A percentile compares a stretch with the other conserved stretches of the same genome.
phyloP scores from a whole-genome alignment of 1,139 yeast species.

The Torulaspora pretoriensis region DNA sequence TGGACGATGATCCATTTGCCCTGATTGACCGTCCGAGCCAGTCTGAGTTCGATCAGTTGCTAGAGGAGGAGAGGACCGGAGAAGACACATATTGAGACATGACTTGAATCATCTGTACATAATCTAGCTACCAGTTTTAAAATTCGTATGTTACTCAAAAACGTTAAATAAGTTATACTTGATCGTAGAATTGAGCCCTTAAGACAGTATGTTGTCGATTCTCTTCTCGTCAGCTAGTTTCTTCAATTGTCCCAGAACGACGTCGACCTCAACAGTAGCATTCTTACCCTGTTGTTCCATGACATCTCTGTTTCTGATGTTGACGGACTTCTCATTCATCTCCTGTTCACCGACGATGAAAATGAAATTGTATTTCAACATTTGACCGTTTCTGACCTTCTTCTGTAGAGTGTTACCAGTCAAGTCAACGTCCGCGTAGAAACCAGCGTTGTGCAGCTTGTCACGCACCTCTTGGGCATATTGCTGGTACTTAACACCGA shows the following conservation, averaged over 20 bases:
- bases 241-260: constrained; percentile 63
- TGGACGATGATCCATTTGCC: constrained; percentile 13
- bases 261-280: constrained; percentile 67
- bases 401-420: constrained; percentile 93
- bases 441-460: constrained; percentile 59
- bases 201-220: constrained; percentile 50
- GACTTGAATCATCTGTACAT: not conserved
- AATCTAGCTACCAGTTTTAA: not conserved
- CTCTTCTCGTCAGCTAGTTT: constrained; percentile 65
- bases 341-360: constrained; percentile 97
- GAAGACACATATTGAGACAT: constrained; percentile 5
- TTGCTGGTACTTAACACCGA: constrained; percentile 85
- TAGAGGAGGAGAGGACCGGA: constrained; percentile 24
- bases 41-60: constrained; percentile 22
- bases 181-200: constrained; percentile 6
- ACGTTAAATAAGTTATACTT: constrained; percentile 2
- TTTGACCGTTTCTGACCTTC: constrained; percentile 94
- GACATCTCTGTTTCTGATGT: constrained; percentile 90
- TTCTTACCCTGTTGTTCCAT: constrained; percentile 83
- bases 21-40: constrained; percentile 16
- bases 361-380: constrained; percentile 87
- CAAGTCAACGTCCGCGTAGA: constrained; percentile 87
- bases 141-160: constrained; percentile 5
- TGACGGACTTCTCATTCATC: constrained; percentile 69
- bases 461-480: constrained; percentile 80